Percentiles rank a stretch among this genome's conserved stretches.
Conservation (phyloP, 495 filamentous ascomycete genomes). For the Tuber magnatum region DNA sequence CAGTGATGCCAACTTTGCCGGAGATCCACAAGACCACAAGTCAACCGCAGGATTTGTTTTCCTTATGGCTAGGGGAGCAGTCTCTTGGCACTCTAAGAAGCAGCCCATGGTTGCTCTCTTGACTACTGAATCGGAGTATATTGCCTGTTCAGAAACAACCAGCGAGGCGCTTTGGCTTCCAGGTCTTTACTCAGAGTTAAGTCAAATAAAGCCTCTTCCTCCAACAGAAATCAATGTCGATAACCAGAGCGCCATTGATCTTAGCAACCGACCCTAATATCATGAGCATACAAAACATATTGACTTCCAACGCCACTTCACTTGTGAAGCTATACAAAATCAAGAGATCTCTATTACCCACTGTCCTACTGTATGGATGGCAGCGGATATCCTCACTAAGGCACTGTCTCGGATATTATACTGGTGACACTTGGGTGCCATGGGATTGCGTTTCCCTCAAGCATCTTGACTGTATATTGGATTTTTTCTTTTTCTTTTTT, state of each 20-base stretch:
- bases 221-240: neutral
- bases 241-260: neutral
- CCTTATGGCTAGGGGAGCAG: too few relatives aligned
- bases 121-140: neutral
- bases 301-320: neutral
- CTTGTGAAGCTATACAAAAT: neutral
- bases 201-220: neutral
- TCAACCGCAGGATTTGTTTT: too few relatives aligned
- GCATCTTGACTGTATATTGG: too few relatives aligned
- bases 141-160: neutral
- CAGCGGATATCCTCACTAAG: neutral
- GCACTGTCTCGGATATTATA: neutral
- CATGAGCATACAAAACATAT: neutral
- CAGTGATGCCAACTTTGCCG: too few relatives aligned
- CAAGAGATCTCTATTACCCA: neutral
- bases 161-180: neutral
- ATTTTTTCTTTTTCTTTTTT: neutral
- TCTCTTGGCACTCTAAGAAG: too few relatives aligned
- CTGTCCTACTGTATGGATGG: neutral
- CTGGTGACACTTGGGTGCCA: neutral
- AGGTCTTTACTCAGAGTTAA: neutral
- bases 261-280: neutral
- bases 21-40: too few relatives aligned
- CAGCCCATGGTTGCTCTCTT: too few relatives aligned
- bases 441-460: neutral